Base-by-base conservation (phyloP, 2,329 filamentous ascomycete genomes). In the Epicoccum nigrum region DNA sequence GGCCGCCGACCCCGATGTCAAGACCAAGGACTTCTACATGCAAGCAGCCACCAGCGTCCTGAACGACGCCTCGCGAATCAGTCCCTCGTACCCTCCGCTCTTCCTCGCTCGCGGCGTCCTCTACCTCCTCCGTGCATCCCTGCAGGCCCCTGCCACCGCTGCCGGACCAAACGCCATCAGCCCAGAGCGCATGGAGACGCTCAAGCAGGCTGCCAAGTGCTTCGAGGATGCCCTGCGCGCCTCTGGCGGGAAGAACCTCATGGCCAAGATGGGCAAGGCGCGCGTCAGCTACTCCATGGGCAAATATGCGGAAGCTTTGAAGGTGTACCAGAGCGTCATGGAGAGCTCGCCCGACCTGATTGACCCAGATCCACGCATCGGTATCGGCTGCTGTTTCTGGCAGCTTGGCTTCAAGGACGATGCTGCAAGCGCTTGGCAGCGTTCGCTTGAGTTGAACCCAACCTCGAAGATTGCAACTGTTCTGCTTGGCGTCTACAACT, bases 311-410 rank as follows among this genome's bases (percentile, higher is more conserved):
- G 92, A 97, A 45, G 89, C 95, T 12, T 76, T 97, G 44, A 83
- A 89, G 54, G 81, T 84, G 19, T 99, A 97, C 70, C 94, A 99
- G 75, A 88, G 90, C 53, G 91, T 92, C 13, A 78, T 99, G 42
- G 81, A 86, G 63, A 92, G 89, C 73, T 92, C 92, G 79, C 94
- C 94, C 2, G 86, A 90, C 60, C 81, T 97, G 66, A 85, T 89
- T 33, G 94, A 99, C 67, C 94, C 94, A 0, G 94, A 99, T 73
- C 95, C 94, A 61, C 85, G 95, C 63, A 93, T 99, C 62, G 94
- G 94, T 47, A 93, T 99, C 67, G 94, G 94, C 37, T 94, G 91
- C 74, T 99, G 94, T 78, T 88, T 97, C 72, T 99, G 95, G 94
- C 90, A 96, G 73, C 81, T 99, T 21, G 92, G 92, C 9, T 92